These are phyloP conservation scores for Leccinum variicolor DNA, from an alignment of 768 basidiomycete species.

Conservation along the genomic window DNA sequence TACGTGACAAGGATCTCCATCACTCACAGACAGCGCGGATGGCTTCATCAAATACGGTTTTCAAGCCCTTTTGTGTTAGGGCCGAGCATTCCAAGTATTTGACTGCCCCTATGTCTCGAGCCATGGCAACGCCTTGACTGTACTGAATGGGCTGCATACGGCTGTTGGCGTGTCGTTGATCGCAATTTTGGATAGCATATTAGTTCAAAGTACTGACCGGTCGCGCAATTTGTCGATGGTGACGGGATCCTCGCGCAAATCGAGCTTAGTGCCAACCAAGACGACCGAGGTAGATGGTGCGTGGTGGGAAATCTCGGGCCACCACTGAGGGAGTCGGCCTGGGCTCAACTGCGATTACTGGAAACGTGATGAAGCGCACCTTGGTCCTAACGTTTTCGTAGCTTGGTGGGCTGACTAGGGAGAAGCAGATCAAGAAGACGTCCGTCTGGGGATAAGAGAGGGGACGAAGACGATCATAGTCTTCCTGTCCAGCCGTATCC, in stretches of 20 bases:
- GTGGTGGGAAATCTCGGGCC: constrained; percentile 96
- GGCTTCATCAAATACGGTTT: constrained; percentile 99
- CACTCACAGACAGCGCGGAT: constrained; percentile 92
- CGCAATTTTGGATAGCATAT: constrained; percentile 1
- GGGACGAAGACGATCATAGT: constrained; percentile 96
- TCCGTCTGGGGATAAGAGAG: constrained; percentile 99
- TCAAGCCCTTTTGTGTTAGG: constrained; percentile 95
- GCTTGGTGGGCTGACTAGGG: constrained; percentile 94
- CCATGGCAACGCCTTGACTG: constrained; percentile 85
- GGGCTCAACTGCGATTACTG: background rate
- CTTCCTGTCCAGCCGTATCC: constrained; percentile 99
- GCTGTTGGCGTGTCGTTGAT: constrained; percentile 36
- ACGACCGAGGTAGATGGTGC: constrained; percentile 92
- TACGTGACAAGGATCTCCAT: background rate
- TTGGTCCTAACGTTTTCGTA: constrained; percentile 99
- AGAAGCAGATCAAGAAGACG: constrained; percentile 99
- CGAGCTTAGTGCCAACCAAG: constrained; percentile 95
- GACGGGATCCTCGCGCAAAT: constrained; percentile 90
- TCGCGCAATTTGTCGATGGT: constrained; percentile 94
- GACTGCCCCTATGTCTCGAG: constrained; percentile 91
- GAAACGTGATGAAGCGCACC: constrained; percentile 43
- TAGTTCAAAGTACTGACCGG: constrained; percentile 47
- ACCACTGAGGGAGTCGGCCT: constrained; percentile 59
- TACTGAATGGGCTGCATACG: constrained; percentile 96
- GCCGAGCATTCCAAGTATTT: constrained; percentile 97